Conservation (phyloP, 1,139 yeast genomes). For the Nakaseomyces kungkrabaensis region DNA sequence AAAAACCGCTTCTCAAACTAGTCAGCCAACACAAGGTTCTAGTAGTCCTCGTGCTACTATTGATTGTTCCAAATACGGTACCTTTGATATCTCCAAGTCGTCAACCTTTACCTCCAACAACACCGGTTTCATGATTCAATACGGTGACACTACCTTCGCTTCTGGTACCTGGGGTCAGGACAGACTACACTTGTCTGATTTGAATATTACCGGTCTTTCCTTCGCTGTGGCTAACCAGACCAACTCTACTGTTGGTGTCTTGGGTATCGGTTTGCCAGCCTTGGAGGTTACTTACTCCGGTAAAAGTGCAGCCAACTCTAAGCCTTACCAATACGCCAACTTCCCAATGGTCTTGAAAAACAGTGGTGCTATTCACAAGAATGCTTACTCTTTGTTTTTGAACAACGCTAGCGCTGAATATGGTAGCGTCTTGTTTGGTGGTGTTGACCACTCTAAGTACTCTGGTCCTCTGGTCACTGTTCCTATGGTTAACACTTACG, state of each 20-base stretch:
- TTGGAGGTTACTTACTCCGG: slow-evolving; percentile 38
- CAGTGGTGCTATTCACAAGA: slow-evolving; percentile 41
- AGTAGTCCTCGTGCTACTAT: slow-evolving; percentile 14
- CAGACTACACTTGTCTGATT: slow-evolving; percentile 32
- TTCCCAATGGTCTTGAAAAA: slow-evolving; percentile 35
- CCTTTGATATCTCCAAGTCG: slow-evolving; percentile 40
- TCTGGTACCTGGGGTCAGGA: slow-evolving; percentile 54
- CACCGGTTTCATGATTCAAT: slow-evolving; percentile 39
- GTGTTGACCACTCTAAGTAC: slow-evolving; percentile 44
- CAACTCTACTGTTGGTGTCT: slow-evolving; percentile 46
- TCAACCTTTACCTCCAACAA: slow-evolving; percentile 38
- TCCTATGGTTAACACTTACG: slow-evolving; percentile 35
- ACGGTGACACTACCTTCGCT: slow-evolving; percentile 53
- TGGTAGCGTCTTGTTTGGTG: slow-evolving; percentile 47
- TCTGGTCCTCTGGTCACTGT: slow-evolving; percentile 37
- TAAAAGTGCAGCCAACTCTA: slow-evolving; percentile 6
- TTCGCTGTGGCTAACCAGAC: slow-evolving; percentile 51
- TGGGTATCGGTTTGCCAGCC: slow-evolving; percentile 51
- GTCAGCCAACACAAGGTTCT: slow-evolving; percentile 4
- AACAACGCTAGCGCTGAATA: slow-evolving; percentile 31
- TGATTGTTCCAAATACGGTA: slow-evolving; percentile 30
- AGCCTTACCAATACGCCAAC: slow-evolving; percentile 36
- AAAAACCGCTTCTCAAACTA: slow-evolving; percentile 5
- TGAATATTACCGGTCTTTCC: slow-evolving; percentile 37
- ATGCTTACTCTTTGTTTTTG: slow-evolving; percentile 45